Base-by-base conservation (phyloP, 495 filamentous ascomycete species). In the Penicillium waksmanii region DNA sequence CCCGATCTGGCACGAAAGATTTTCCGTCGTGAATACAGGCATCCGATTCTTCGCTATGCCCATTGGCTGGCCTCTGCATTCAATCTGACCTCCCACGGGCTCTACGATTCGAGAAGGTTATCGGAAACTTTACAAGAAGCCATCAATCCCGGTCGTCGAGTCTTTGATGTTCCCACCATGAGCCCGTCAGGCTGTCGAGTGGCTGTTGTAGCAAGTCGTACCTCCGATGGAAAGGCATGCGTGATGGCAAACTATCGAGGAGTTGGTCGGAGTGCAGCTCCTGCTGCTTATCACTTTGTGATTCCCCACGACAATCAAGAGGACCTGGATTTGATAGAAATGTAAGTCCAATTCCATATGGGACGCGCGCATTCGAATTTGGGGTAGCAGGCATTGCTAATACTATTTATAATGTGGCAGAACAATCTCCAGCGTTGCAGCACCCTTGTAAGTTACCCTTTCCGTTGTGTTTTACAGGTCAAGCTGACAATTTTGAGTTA, bases 191-290 rank as follows among this genome's bases (percentile, higher is more conserved):
- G 57, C 17, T 44, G 54, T 18, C 51, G 48, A 34, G 57, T 67
- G 12, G 65, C 65, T 25, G 44, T 70, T 33, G 58, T 63, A 2
- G 53, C 61, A 11, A 70, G 59, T 56, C 61, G 56, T n/a, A 57
- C 55, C 10, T 58, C 61, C 11, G 63, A 70, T 34, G 64, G 64
- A 12, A 61, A 61, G 38, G 57, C 58, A 11, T 58, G 58, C 18
- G 56, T 67, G 1, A 17, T 70, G 9, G 51, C 59, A n/a, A 70
- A 70, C 48, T 70, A 70, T 56, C 50, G 62, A 8, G 61, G 57
- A 13, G 12, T 33, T 3, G 53, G 55, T 46, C 51, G 18, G 7
- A 53, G 44, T n/a, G 6, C 17, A 7, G 40, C 15, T 4, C 21
- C 59, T 25, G 48, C 57, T 3, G 59, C 61, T 36, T 70, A 70